A percentile compares a stretch with the other conserved stretches of the same genome.
Evolutionary conservation across 139 green algal species (phyloP).

Genomic region (Chlorokybus atmophyticus): DNA sequence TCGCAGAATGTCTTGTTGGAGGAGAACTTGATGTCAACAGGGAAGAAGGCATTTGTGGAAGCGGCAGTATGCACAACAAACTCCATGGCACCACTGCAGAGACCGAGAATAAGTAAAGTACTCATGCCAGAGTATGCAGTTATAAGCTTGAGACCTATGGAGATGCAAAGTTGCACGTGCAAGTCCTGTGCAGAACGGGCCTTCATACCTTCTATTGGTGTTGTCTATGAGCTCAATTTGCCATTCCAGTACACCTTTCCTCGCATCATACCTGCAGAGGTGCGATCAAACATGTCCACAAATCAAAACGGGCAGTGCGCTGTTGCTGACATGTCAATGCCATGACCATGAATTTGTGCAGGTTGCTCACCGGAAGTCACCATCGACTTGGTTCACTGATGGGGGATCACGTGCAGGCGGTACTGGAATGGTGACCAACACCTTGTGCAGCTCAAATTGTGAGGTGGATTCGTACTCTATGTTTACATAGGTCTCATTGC

Average conservation of each 20-base stretch:
- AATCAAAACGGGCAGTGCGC: no score
- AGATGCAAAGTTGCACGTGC: neutral
- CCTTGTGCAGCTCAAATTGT: slow-evolving; percentile 76
- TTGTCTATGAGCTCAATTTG: slow-evolving; percentile 81
- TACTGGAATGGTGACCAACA: slow-evolving; percentile 81
- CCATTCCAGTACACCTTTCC: slow-evolving; percentile 59
- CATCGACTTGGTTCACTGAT: slow-evolving; percentile 46
- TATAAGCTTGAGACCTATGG: neutral
- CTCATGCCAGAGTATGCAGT: neutral
- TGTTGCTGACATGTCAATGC: slow-evolving; percentile 29
- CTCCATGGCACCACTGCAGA: slow-evolving; percentile 67
- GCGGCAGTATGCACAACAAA: slow-evolving; percentile 76
- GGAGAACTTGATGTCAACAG: slow-evolving; percentile 72
- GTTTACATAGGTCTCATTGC: slow-evolving; percentile 83
- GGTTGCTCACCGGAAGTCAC: slow-evolving; percentile 17
- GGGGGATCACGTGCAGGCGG: slow-evolving; percentile 41
- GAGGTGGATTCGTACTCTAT: slow-evolving; percentile 90
- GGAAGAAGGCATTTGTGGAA: slow-evolving; percentile 76
- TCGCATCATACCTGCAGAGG: slow-evolving; percentile 54
- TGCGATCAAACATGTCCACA: slow-evolving; percentile 5
- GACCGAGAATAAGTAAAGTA: neutral
- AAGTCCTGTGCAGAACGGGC: no score
- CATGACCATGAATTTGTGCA: neutral
- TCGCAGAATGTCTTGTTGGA: slow-evolving; percentile 61
- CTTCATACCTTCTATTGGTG: slow-evolving; percentile 46